These are phyloP conservation scores for Trichoderma sp. DNA, from an alignment of 2,329 filamentous ascomycete genomes.

Conservation along the genomic window DNA sequence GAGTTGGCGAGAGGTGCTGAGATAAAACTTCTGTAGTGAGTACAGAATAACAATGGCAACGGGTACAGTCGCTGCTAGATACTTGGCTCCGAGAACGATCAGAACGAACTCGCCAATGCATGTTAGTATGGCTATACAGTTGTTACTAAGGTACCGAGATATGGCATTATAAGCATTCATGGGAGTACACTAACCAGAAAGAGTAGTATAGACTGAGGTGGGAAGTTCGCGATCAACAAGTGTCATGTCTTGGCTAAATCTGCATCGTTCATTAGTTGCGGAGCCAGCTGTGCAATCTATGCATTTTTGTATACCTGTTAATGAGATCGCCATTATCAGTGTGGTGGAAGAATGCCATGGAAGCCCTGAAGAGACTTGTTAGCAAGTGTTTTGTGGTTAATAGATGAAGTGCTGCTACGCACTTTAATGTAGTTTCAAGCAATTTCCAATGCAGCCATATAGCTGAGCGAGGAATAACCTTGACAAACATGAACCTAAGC, in stretches of 20 bases:
- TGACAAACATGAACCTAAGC: conserved; percentile 1
- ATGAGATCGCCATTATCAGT: not conserved
- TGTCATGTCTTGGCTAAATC: conserved; percentile 24
- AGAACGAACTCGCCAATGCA: conserved; percentile 26
- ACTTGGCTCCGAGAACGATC: conserved; percentile 13
- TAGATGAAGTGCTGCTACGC: not conserved
- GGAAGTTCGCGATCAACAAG: conserved; percentile 28
- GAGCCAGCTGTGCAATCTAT: not conserved
- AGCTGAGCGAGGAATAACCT: conserved; percentile 5
- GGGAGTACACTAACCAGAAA: not conserved
- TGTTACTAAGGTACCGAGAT: not conserved
- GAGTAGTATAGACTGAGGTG: conserved; percentile 11
- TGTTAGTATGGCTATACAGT: not conserved
- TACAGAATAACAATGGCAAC: conserved; percentile 14
- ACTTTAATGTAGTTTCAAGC: conserved; percentile 3
- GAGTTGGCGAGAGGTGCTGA: conserved; percentile 31
- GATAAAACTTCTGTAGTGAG: conserved; percentile 20
- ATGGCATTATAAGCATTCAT: not conserved
- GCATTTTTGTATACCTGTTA: not conserved
- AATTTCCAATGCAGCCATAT: not conserved
- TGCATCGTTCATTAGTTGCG: not conserved
- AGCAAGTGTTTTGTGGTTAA: not conserved
- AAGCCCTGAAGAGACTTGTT: not conserved
- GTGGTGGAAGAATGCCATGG: not conserved
- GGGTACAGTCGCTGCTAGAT: conserved; percentile 16